Evolutionary conservation across 225 moss, liverwort and hornwort species (phyloP).

Genomic region (Polytrichum formosum): DNA sequence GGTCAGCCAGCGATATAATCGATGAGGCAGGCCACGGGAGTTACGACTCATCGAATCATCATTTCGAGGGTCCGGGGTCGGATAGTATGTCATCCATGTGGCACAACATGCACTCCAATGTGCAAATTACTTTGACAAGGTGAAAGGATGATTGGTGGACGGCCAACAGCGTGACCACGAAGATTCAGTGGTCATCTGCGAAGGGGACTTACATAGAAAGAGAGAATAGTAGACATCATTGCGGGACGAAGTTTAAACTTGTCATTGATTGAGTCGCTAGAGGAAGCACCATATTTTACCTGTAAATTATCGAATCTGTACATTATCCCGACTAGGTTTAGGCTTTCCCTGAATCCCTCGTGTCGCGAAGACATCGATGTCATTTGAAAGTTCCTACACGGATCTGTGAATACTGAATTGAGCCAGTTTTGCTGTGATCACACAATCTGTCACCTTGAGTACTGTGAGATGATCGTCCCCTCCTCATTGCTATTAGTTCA

Average conservation of each 20-base stretch:
- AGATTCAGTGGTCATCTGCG: too few relatives aligned
- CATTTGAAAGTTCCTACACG: conserved; percentile 25
- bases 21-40: conserved; percentile 33
- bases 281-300: conserved; percentile 10
- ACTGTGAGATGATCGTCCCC: too few relatives aligned
- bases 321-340: conserved; percentile 14
- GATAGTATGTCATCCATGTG: conserved; percentile 50
- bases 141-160: too few relatives aligned
- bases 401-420: conserved; percentile 60
- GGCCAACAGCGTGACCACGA: too few relatives aligned
- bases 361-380: conserved; percentile 10
- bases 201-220: too few relatives aligned
- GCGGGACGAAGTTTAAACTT: too few relatives aligned
- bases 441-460: too few relatives aligned
- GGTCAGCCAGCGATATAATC: conserved; percentile 37
- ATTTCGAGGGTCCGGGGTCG: conserved; percentile 27
- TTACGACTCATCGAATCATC: conserved; percentile 37
- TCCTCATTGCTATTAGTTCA: too few relatives aligned
- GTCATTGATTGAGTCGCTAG: conserved; percentile 21
- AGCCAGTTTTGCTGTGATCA: conserved; percentile 19
- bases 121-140: too few relatives aligned
- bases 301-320: conserved; percentile 44
- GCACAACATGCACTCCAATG: conserved; percentile 20
- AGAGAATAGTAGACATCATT: too few relatives aligned
- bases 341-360: conserved; percentile 10